Evolutionary conservation across 2,329 filamentous ascomycete genomes (phyloP).

Genomic region (Scedosporium dehoogii): DNA sequence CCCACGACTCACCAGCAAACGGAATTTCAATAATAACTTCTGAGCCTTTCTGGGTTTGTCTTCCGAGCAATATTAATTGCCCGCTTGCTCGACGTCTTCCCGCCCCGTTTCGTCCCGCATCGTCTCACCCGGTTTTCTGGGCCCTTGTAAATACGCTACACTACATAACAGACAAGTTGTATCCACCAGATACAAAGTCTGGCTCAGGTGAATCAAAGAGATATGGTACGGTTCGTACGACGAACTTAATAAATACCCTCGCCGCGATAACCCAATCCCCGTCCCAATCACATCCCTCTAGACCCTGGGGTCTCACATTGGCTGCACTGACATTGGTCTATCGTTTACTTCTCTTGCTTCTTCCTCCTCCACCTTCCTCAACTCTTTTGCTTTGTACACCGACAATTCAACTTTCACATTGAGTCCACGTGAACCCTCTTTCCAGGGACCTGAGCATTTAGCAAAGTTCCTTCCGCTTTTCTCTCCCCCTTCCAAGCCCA

Average conservation of each 20-base stretch:
- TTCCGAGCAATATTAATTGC: background rate
- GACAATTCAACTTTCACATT: background rate
- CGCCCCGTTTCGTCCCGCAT: background rate
- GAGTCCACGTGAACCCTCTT: background rate
- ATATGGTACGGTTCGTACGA: background rate
- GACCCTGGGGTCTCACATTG: too few relatives aligned
- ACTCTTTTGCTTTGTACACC: background rate
- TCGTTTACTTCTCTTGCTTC: too few relatives aligned
- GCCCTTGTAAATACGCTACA: background rate
- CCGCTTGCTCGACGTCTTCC: background rate
- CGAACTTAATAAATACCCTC: slow-evolving; percentile 1
- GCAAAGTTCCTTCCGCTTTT: background rate
- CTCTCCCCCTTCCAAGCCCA: background rate
- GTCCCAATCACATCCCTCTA: background rate
- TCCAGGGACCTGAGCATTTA: background rate
- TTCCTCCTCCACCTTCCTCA: background rate
- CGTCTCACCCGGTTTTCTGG: background rate
- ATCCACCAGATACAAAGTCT: background rate
- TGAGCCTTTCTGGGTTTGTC: background rate
- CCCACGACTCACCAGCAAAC: too few relatives aligned
- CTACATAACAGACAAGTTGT: too few relatives aligned
- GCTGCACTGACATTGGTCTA: too few relatives aligned
- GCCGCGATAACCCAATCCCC: background rate
- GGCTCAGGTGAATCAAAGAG: background rate
- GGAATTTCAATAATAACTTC: too few relatives aligned